Evolutionary conservation across 768 basidiomycete genomes (phyloP), one percentile per base, ranked within the genome.

Genomic region (Lentinula detonsa): DNA sequence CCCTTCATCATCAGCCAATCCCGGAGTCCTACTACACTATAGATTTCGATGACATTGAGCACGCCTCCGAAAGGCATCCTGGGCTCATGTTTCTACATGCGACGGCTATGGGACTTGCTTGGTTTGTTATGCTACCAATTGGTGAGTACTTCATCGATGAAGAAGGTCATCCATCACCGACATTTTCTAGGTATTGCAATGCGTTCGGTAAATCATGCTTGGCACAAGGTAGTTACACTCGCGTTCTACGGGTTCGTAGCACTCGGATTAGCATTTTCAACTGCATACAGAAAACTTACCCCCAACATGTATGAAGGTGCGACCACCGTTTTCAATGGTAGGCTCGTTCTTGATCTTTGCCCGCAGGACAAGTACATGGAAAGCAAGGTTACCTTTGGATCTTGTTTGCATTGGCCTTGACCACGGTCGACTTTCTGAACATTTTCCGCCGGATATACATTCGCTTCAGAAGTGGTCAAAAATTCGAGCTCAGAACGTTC

Each of bases 1-100:
- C 84, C 35, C 69, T 83, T 64, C 73, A 76, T 59, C 92, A 95
- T 70, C 70, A 76, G 0, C 85, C 86, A 0, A 90, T 88, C 0
- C 90, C 90, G 0, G 84, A 87, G 0, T 93, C 92, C 2, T 96
- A 93, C 72, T 93, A 85, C 72, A 86, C 89, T 13, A 81, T 88
- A 64, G 94, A 95, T 71, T 81, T 86, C 69, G 85, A 89, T 39
- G 78, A 81, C 53, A 71, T 69, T 6, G 81, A 77, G 60, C 68
- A 72, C 8, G 72, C 72, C 21, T 72, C 76, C 34, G 63, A 74
- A 28, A 79, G 84, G 40, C 81, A 88, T 70, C 85, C 86, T n/a
- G 81, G 79, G 13, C 74, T 94, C 61, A 91, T 95, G 77, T 75
- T 81, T 45, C 69, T 85, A 3, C 95, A 97, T 71, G 84, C 79